Conservation (phyloP, 768 basidiomycete genomes). For the Lepiota venenata region DNA sequence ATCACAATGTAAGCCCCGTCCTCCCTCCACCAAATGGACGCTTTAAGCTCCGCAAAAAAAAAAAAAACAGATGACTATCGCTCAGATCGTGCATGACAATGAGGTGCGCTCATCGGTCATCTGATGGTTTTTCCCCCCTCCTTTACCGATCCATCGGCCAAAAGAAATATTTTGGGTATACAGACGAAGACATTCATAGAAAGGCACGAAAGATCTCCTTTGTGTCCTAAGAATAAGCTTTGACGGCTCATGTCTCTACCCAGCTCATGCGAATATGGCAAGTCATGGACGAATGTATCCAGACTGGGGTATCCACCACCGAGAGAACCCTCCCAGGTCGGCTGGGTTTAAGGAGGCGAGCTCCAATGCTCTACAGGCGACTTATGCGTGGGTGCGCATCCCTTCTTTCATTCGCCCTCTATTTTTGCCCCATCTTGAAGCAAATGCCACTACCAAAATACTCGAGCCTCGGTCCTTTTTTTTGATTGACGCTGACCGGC, state of each 20-base stretch:
- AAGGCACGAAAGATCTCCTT: conserved; percentile 45
- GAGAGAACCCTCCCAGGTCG: conserved; percentile 87
- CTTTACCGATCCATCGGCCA: background rate
- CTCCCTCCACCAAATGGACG: conserved; percentile 2
- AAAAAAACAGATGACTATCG: conserved; percentile 87
- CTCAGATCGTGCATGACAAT: conserved; percentile 92
- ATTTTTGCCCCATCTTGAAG: background rate
- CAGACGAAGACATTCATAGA: conserved; percentile 67
- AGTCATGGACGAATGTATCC: conserved; percentile 94
- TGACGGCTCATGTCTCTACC: background rate
- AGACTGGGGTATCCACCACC: conserved; percentile 73
- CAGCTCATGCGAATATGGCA: conserved; percentile 76
- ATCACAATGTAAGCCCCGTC: conserved; percentile 66
- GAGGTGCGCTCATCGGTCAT: conserved; percentile 40
- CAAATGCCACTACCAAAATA: background rate
- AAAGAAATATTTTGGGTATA: conserved; percentile 65
- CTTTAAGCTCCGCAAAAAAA: conserved; percentile 3
- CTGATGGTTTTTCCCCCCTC: background rate
- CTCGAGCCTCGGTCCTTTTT: background rate
- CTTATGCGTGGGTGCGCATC: conserved; percentile 78
- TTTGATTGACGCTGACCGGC: background rate
- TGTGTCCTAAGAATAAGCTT: background rate
- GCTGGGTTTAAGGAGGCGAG: conserved; percentile 72
- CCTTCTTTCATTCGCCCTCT: conserved; percentile 1
- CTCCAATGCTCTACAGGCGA: conserved; percentile 85